Evolutionary conservation across 2,329 filamentous ascomycete species (phyloP).

Genomic region (Xylaria hypoxylon): DNA sequence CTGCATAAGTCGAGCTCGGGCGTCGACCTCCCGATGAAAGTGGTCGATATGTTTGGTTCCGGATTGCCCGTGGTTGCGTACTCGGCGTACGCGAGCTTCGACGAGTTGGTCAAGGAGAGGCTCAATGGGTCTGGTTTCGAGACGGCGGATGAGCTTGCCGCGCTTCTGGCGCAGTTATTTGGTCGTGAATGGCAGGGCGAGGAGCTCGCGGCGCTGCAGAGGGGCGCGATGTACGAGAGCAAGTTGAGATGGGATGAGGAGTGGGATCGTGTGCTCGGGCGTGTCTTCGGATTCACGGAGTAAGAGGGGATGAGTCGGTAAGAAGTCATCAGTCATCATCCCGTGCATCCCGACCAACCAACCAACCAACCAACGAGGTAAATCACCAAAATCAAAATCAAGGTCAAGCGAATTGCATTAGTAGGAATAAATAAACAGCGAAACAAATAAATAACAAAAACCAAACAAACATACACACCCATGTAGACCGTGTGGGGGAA

Average conservation of each 20-base stretch:
- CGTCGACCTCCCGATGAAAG: slow-evolving; percentile 98
- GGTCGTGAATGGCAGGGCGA: slow-evolving; percentile 57
- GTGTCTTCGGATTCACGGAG: slow-evolving; percentile 68
- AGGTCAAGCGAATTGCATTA: background rate
- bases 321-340: background rate
- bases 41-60: slow-evolving; percentile 98
- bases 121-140: slow-evolving; percentile 88
- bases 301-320: slow-evolving; percentile 18
- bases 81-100: slow-evolving; percentile 85
- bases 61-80: slow-evolving; percentile 92
- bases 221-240: slow-evolving; percentile 80
- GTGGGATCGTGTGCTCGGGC: slow-evolving; percentile 86
- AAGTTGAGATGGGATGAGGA: slow-evolving; percentile 88
- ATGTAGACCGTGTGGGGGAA: background rate
- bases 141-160: slow-evolving; percentile 73
- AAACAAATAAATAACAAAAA: background rate
- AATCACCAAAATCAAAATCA: background rate
- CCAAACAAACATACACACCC: background rate
- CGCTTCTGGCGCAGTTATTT: slow-evolving; percentile 74
- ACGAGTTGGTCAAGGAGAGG: slow-evolving; percentile 88
- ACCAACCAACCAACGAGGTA: background rate
- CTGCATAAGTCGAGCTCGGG: slow-evolving; percentile 94
- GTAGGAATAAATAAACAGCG: background rate
- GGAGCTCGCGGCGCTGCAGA: slow-evolving; percentile 71
- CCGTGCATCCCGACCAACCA: too few species aligned